Evolutionary conservation across 129 eudicot species (phyloP).

Genomic region (Kitagawia praeruptora): DNA sequence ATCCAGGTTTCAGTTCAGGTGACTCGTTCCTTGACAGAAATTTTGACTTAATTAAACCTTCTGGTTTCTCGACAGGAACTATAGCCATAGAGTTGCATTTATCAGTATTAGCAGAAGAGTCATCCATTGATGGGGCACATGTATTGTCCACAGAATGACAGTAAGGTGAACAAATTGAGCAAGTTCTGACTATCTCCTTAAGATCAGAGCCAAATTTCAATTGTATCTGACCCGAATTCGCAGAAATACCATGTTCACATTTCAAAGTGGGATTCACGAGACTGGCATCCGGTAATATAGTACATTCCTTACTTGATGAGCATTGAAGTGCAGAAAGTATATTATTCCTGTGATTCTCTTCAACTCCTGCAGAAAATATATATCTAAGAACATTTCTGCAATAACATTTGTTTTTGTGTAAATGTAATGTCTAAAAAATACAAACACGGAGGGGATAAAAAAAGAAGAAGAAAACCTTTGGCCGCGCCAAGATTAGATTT

Average conservation of each 20-base stretch:
- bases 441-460: not conserved
- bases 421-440: not conserved
- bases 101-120: conserved; percentile 26
- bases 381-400: conserved; percentile 13
- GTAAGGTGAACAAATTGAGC: conserved; percentile 59
- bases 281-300: conserved; percentile 26
- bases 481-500: conserved; percentile 8
- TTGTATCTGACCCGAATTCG: conserved; percentile 22
- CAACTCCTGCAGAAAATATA: conserved; percentile 26
- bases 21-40: conserved; percentile 19
- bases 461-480: not conserved
- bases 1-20: conserved; percentile 38
- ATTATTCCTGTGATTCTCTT: conserved; percentile 38
- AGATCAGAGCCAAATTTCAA: conserved; percentile 16
- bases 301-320: conserved; percentile 44
- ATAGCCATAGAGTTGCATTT: conserved; percentile 58
- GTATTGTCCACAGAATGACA: conserved; percentile 25
- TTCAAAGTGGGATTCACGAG: conserved; percentile 4
- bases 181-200: conserved; percentile 16
- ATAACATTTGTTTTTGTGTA: not conserved
- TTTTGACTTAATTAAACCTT: conserved; percentile 30
- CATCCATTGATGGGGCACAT: conserved; percentile 22
- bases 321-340: conserved; percentile 48
- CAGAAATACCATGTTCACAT: conserved; percentile 20
- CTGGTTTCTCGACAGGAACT: conserved; percentile 55